Conservation (phyloP, 2,329 filamentous ascomycete genomes). For the Rutstroemia sp. region DNA sequence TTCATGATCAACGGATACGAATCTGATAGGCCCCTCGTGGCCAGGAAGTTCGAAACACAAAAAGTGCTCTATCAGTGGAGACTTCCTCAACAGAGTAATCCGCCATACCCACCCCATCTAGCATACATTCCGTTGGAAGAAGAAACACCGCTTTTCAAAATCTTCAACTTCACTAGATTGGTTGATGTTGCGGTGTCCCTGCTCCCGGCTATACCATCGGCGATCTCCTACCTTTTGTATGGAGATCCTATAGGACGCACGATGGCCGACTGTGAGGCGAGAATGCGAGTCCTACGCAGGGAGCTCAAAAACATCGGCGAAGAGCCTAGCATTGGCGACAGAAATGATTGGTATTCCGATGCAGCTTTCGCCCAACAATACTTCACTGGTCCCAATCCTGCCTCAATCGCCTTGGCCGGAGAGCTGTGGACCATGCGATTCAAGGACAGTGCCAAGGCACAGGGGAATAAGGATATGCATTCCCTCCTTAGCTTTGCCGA, state of each 20-base stretch:
- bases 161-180: constrained; percentile 24
- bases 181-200: constrained; percentile 19
- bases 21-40: background rate
- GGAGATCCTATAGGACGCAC: constrained; percentile 8
- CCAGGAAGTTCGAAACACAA: constrained; percentile 6
- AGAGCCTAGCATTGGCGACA: constrained; percentile 13
- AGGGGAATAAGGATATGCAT: constrained; percentile 12
- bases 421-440: constrained; percentile 19
- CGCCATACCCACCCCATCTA: constrained; percentile 26
- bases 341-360: constrained; percentile 22
- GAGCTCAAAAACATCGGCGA: constrained; percentile 4
- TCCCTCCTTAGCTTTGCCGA: constrained; percentile 10
- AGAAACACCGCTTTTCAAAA: constrained; percentile 16
- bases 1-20: constrained; percentile 1
- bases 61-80: constrained; percentile 8
- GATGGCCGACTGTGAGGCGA: constrained; percentile 8
- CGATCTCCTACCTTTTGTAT: constrained; percentile 7
- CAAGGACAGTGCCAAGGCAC: constrained; percentile 10
- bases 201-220: constrained; percentile 19
- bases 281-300: background rate
- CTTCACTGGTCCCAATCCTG: constrained; percentile 32
- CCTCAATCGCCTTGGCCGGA: constrained; percentile 16
- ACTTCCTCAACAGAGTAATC: constrained; percentile 1
- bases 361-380: constrained; percentile 36
- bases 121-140: constrained; percentile 22